Conservation (phyloP, 1,139 yeast species). For the Martiniozyma asiatica region DNA sequence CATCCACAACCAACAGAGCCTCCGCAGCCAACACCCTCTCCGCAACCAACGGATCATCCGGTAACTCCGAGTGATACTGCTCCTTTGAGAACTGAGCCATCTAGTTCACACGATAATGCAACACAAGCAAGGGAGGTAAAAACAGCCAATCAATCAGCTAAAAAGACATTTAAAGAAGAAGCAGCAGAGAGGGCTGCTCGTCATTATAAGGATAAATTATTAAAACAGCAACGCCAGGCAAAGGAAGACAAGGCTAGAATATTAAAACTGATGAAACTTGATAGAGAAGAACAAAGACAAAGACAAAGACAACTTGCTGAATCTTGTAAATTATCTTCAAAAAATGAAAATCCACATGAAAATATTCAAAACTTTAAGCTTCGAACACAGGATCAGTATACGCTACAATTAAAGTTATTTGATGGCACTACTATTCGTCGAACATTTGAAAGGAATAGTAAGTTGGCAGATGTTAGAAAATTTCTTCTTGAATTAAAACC, state of each 20-base stretch:
- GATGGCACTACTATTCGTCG: constrained; percentile 20
- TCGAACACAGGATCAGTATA: constrained; percentile 12
- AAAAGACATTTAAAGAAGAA: constrained; percentile 25
- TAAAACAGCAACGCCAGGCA: constrained; percentile 27
- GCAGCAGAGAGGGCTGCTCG: constrained; percentile 27
- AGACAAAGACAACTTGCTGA: too few relatives aligned
- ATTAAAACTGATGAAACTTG: constrained; percentile 36
- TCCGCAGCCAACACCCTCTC: too few relatives aligned
- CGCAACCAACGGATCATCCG: background rate
- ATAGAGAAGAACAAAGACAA: constrained; percentile 33
- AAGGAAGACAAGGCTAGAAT: constrained; percentile 44
- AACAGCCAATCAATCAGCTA: background rate
- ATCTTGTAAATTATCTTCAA: constrained; percentile 1
- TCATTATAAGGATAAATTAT: constrained; percentile 30
- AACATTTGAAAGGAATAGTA: constrained; percentile 12
- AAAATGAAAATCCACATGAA: constrained; percentile 11
- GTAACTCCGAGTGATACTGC: background rate
- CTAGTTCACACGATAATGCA: too few relatives aligned
- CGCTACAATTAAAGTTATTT: constrained; percentile 21
- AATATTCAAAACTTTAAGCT: constrained; percentile 13
- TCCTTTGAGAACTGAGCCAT: too few relatives aligned
- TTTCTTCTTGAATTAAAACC: constrained; percentile 15
- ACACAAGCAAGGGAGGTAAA: background rate
- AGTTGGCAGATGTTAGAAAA: constrained; percentile 18
- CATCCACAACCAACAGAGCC: background rate